Conservation (phyloP, 257 asterid genomes). For the Nicotiana sylvestris region DNA sequence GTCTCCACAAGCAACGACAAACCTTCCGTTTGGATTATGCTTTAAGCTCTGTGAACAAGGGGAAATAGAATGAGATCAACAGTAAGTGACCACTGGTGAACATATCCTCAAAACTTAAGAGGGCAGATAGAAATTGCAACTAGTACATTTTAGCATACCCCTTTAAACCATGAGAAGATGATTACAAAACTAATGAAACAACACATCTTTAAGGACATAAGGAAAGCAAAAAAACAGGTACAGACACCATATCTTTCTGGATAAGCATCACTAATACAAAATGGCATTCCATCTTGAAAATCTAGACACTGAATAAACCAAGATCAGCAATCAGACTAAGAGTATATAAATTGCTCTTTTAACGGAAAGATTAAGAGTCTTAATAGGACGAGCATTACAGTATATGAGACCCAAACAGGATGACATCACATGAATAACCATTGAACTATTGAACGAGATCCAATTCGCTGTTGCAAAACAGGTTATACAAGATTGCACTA, state of each 20-base stretch:
- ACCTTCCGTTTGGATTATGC: conserved; percentile 98
- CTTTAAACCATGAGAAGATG: not conserved
- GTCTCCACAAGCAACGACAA: conserved; percentile 96
- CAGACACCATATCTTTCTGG: not conserved
- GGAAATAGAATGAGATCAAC: not conserved
- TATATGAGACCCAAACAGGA: not conserved
- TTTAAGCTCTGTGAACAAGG: conserved; percentile 62
- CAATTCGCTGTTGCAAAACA: not conserved
- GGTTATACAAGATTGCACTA: not conserved
- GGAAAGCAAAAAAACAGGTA: not conserved
- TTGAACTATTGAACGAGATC: not conserved
- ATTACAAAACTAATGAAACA: not conserved
- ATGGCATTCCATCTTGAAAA: not conserved
- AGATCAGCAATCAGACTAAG: not conserved
- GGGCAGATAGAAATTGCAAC: not conserved
- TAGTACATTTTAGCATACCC: not conserved
- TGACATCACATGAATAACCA: not conserved
- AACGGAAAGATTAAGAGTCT: not conserved
- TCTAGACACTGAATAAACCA: not conserved
- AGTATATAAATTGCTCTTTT: not conserved
- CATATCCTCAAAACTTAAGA: not conserved
- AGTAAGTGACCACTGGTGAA: conserved; percentile 6
- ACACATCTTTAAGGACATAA: conserved; percentile 2
- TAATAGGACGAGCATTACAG: not conserved
- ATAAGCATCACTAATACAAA: not conserved